Evolutionary conservation across 345 rosid species (phyloP).

Genomic region (Salix udensis): DNA sequence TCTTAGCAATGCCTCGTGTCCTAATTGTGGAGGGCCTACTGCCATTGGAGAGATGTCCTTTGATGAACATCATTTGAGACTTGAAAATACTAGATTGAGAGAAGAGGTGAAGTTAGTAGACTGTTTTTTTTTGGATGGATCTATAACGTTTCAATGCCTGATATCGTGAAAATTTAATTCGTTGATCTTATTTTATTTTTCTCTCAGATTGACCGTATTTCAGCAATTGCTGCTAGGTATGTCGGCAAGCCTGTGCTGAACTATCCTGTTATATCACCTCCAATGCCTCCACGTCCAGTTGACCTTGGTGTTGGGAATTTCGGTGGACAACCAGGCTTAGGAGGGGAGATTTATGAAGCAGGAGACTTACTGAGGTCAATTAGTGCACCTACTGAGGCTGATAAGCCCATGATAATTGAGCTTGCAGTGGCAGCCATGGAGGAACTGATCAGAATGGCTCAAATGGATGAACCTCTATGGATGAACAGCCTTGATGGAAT

Average conservation of each 20-base stretch:
- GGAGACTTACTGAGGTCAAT: conserved; percentile 69
- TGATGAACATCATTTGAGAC: conserved; percentile 86
- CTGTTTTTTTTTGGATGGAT: not conserved
- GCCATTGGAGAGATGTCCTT: conserved; percentile 92
- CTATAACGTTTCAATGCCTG: not conserved
- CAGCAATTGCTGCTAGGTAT: conserved; percentile 88
- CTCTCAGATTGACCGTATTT: conserved; percentile 73
- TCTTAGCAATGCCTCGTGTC: conserved; percentile 84
- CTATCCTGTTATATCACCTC: conserved; percentile 66
- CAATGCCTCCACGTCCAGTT: conserved; percentile 56
- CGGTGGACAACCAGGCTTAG: conserved; percentile 41
- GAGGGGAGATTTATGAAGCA: conserved; percentile 62
- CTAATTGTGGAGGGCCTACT: conserved; percentile 93
- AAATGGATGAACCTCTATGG: conserved; percentile 80
- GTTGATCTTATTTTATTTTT: not conserved
- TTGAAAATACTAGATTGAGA: conserved; percentile 78
- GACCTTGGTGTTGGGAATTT: conserved; percentile 63
- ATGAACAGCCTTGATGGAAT: conserved; percentile 47
- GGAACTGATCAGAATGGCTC: conserved; percentile 73
- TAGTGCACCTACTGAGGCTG: conserved; percentile 49
- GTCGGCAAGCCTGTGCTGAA: conserved; percentile 86
- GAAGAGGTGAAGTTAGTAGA: conserved; percentile 60
- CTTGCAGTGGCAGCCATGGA: conserved; percentile 91
- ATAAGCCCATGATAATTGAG: conserved; percentile 65
- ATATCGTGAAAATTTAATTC: not conserved